phyloP scores from a whole-genome alignment of 106 monocot species.

The Phalaenopsis equestris region DNA sequence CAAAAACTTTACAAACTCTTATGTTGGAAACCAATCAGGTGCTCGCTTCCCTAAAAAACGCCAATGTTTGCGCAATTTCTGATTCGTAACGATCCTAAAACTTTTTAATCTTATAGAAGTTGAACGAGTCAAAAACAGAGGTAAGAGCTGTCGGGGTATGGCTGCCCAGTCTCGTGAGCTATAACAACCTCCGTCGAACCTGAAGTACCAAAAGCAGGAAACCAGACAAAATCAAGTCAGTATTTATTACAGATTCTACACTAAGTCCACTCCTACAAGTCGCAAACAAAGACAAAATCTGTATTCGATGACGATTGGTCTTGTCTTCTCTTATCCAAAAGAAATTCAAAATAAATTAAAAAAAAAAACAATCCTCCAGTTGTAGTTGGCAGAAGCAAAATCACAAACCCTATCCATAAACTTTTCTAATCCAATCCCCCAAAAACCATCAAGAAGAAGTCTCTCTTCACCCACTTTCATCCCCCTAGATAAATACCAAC shows the following conservation, averaged over 20 bases:
- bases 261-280: neutral
- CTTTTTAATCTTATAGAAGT: neutral
- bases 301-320: neutral
- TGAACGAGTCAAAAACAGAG: neutral
- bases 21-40: neutral
- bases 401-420: neutral
- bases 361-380: neutral
- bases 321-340: neutral
- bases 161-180: neutral
- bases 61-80: neutral
- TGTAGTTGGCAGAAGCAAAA: neutral
- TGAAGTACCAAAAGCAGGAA: neutral
- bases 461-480: neutral
- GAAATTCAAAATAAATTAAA: neutral
- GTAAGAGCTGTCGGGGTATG: neutral
- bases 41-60: neutral
- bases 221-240: neutral
- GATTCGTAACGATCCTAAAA: neutral
- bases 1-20: neutral
- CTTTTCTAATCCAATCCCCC: neutral
- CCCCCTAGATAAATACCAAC: neutral
- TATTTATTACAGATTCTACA: neutral
- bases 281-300: neutral
- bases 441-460: neutral
- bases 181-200: neutral